These are phyloP conservation scores for Sporothrix phasma DNA, from an alignment of 2,329 filamentous ascomycete genomes.

Conservation along the genomic window DNA sequence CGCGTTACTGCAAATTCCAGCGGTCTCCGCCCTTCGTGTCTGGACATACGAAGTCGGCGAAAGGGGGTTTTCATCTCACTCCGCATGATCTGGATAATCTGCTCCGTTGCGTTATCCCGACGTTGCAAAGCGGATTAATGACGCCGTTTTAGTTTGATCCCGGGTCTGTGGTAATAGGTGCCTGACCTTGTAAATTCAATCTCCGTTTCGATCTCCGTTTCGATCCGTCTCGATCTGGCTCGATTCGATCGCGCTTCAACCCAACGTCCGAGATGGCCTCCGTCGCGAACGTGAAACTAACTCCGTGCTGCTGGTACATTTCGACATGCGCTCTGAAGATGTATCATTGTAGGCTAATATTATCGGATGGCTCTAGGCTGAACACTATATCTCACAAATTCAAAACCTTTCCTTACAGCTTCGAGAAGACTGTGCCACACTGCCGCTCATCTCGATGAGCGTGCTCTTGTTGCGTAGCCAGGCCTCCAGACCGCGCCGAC, in stretches of 20 bases:
- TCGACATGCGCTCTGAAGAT: not conserved
- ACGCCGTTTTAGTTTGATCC: not conserved
- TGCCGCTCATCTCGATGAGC: slow-evolving; percentile 68
- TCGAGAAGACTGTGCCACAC: slow-evolving; percentile 64
- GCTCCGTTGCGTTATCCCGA: not conserved
- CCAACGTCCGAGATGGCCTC: too few species aligned
- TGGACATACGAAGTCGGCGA: too few species aligned
- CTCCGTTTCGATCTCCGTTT: not conserved
- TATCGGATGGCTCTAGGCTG: too few species aligned
- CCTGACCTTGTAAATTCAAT: not conserved
- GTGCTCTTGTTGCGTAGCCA: slow-evolving; percentile 87
- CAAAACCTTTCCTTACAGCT: slow-evolving; percentile 35
- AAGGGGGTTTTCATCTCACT: too few species aligned
- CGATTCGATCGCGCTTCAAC: not conserved
- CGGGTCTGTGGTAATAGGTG: not conserved
- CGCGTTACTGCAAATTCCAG: too few species aligned
- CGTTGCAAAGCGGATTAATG: not conserved
- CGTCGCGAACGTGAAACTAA: too few species aligned
- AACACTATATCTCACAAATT: not conserved
- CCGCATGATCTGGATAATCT: not conserved
- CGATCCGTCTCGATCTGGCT: not conserved
- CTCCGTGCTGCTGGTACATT: not conserved
- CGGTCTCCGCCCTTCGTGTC: too few species aligned
- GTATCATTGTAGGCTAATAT: slow-evolving; percentile 2
- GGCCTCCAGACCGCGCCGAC: slow-evolving; percentile 63